Evolutionary conservation across 805 yeast species (phyloP), one percentile per base, ranked within the genome.

Genomic region (Brettanomyces nanus): DNA sequence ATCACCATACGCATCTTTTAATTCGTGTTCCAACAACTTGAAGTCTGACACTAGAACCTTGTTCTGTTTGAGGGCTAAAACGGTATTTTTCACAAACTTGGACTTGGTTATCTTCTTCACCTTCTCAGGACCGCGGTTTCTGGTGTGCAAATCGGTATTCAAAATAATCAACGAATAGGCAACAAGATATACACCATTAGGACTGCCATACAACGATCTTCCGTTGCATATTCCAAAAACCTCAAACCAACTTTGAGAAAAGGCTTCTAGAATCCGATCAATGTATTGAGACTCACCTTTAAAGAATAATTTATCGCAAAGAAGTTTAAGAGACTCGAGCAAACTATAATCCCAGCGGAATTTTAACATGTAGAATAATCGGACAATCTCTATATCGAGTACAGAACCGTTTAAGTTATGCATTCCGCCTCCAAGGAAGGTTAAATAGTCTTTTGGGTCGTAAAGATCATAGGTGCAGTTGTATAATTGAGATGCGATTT

Each of bases 231-330:
- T 67, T 39, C 48, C 60, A 17, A 67, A 71, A 60, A 63, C 75
- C 62, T 56, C 71, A 18, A 66, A 61, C 79, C 89, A 85, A 37
- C 78, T 71, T 37, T 65, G 64, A 15, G 92, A 73, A 51, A 84
- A 79, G 3, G 78, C 68, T 31, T 81, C 79, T 39, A 86, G 61
- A 22, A 85, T 71, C 35, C 84, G 69, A 57, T 85, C 92, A 37
- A 85, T 76, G 49, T 80, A 82, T 49, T 82, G 89, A 3, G 92
- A 77, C 59, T 86, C 95, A 5, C 90, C 95, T 51, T 76, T 75
- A 49, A 86, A 68, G 58, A 80, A 81, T n/a, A 85, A 53, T 45
- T 68, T 73, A 28, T 71, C 68, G 46, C 94, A 85, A 23, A 85
- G 61, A 32, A 58, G 56, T 23, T 86, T 62, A 14, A 86, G 66